Base-by-base conservation (phyloP, 2,329 filamentous ascomycete genomes). In the Beauveria bassiana region DNA sequence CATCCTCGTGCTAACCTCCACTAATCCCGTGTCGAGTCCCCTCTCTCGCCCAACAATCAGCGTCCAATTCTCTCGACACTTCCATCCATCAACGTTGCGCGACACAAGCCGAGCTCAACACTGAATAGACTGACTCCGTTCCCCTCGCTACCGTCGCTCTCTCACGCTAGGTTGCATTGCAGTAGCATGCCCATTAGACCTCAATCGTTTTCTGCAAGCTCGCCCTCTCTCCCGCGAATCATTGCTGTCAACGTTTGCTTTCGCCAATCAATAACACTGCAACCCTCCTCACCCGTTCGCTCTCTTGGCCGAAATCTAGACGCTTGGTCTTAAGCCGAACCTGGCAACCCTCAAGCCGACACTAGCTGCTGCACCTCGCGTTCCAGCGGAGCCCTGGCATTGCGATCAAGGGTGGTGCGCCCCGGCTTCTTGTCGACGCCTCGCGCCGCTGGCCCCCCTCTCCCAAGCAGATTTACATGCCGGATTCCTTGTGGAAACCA, bases 321-420 rank as follows among this genome's bases (percentile, higher is more conserved):
- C 43, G 43, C 47, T 18, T 38, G n/a, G 4, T 18, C 16, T 58
- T 53, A 54, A 53, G 58, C 40, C 58, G 58, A 60, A 43, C 38
- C 55, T 45, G 20, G n/a, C 26, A 49, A 20, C 28, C 43, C 28
- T 46, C 31, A 34, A 18, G 24, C 40, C 16, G 22, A 50, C 46
- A 22, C 47, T 59, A 59, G n/a, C 24, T 45, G 38, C 57, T 52
- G 57, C 46, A 59, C 47, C 47, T 45, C 52, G 46, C 38, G 38
- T 43, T 58, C 56, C 61, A 61, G 69, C 67, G 69, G 69, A 67
- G 69, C 68, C 69, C 66, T 70, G 69, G 70, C 68, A 66, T 70
- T 67, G 67, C 20, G 61, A 43, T n/a, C n/a, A 51, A 59, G 46
- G 47, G 57, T 59, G 57, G 22, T 28, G 43, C 28, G 43, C 45